phyloP scores from a whole-genome alignment of 441 rosid genomes.

The Breynia disticha region DNA sequence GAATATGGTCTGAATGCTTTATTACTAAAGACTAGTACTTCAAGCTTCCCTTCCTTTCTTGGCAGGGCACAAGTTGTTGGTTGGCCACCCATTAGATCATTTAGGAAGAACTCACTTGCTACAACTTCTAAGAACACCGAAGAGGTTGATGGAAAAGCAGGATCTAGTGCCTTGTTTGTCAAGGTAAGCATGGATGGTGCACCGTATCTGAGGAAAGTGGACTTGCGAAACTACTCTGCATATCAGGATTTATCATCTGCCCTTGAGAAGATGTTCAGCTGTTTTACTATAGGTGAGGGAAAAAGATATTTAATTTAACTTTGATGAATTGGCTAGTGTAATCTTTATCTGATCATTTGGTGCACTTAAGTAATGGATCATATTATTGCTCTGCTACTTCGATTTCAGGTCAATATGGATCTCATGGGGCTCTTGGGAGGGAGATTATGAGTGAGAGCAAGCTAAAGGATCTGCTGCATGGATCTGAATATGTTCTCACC shows the following conservation, averaged over 20 bases:
- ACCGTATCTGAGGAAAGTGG: constrained; percentile 69
- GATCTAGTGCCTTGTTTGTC: constrained; percentile 44
- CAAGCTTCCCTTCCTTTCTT: constrained; percentile 10
- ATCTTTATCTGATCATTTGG: constrained; percentile 3
- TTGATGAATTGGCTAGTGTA: constrained; percentile 1
- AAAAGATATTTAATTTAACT: constrained; percentile 5
- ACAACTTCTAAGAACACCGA: constrained; percentile 48
- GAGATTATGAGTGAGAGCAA: constrained; percentile 52
- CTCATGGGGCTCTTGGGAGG: constrained; percentile 38
- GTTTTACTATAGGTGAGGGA: constrained; percentile 53
- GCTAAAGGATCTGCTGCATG: constrained; percentile 42
- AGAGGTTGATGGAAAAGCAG: constrained; percentile 62
- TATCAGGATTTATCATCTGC: constrained; percentile 56
- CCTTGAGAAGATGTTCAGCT: constrained; percentile 75
- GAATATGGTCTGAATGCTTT: too few relatives aligned
- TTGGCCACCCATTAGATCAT: constrained; percentile 71
- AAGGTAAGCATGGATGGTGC: constrained; percentile 87
- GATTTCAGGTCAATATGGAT: constrained; percentile 55
- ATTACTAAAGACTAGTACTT: neutral
- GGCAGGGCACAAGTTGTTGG: constrained; percentile 74
- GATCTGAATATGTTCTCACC: constrained; percentile 40
- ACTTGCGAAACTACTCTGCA: constrained; percentile 46
- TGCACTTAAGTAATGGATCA: constrained; percentile 4
- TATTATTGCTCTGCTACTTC: constrained; percentile 15
- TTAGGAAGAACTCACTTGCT: constrained; percentile 54